Conservation (phyloP, 2,329 filamentous ascomycete genomes). For the Epichloe elymi region DNA sequence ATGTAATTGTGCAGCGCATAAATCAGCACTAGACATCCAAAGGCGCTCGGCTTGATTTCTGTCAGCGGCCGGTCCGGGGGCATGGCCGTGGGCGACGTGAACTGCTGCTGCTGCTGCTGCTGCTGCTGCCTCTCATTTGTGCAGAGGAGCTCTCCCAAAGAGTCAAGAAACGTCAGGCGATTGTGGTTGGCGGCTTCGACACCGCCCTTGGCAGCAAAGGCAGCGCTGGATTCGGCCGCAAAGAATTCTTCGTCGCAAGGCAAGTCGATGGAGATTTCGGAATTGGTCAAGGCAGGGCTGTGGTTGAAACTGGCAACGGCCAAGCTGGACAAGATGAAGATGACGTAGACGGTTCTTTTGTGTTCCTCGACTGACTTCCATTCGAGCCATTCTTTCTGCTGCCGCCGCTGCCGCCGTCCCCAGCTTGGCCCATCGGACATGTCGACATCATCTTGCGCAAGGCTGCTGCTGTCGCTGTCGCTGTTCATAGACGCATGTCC, state of each 20-base stretch:
- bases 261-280: conserved; percentile 77
- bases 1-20: conserved; percentile 96
- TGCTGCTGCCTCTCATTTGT: conserved; percentile 53
- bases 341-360: conserved; percentile 81
- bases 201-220: conserved; percentile 69
- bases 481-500: neutral
- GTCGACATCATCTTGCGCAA: conserved; percentile 37
- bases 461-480: neutral
- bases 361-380: conserved; percentile 87
- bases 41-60: conserved; percentile 71
- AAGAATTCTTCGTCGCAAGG: conserved; percentile 92
- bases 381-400: conserved; percentile 55
- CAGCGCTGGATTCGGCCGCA: conserved; percentile 67
- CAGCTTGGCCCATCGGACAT: conserved; percentile 40
- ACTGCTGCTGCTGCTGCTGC: conserved; percentile 1
- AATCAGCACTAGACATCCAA: conserved; percentile 83
- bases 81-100: neutral
- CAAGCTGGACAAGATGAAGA: conserved; percentile 85
- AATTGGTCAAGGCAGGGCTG: conserved; percentile 80
- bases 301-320: conserved; percentile 90
- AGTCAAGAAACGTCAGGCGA: conserved; percentile 65
- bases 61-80: conserved; percentile 36
- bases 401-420: conserved; percentile 32
- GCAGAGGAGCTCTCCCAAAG: conserved; percentile 67
- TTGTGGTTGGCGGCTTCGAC: conserved; percentile 54